Evolutionary conservation across 2,329 filamentous ascomycete species (phyloP).

Genomic region (Colletotrichum aenigma): DNA sequence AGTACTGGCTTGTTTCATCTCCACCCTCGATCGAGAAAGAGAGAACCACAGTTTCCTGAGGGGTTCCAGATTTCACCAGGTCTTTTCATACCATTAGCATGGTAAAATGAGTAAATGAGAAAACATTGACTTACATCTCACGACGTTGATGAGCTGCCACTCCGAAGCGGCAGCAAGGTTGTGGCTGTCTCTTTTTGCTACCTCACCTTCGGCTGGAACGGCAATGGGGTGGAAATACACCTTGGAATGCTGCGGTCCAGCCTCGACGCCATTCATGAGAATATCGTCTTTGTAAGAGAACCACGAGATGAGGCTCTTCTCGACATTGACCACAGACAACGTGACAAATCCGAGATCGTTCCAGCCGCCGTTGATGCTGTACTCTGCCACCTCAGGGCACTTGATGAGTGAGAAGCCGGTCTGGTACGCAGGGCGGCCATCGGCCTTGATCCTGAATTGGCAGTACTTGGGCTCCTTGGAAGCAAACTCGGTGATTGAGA

Average conservation of each 20-base stretch:
- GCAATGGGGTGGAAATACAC: not conserved
- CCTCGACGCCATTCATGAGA: not conserved
- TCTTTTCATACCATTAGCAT: too few species aligned
- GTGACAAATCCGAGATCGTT: not conserved
- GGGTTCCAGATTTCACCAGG: too few species aligned
- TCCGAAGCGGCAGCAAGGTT: too few species aligned
- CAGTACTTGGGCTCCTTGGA: not conserved
- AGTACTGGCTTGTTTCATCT: too few species aligned
- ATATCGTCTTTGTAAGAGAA: not conserved
- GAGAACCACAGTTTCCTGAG: too few species aligned
- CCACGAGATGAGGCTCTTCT: not conserved
- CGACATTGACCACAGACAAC: not conserved
- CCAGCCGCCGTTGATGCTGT: slow-evolving; percentile 12
- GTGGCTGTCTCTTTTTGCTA: too few species aligned
- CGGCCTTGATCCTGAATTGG: not conserved
- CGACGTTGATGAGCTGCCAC: too few species aligned
- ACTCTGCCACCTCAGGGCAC: not conserved
- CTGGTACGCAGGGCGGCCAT: not conserved
- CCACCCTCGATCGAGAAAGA: too few species aligned
- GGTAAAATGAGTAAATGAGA: too few species aligned
- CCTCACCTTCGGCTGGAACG: not conserved
- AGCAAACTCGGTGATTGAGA: not conserved
- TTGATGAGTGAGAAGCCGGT: not conserved
- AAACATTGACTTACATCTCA: too few species aligned
- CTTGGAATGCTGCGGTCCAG: not conserved